Conservation (phyloP, 179 eudicot species). For the Silene vulgaris region DNA sequence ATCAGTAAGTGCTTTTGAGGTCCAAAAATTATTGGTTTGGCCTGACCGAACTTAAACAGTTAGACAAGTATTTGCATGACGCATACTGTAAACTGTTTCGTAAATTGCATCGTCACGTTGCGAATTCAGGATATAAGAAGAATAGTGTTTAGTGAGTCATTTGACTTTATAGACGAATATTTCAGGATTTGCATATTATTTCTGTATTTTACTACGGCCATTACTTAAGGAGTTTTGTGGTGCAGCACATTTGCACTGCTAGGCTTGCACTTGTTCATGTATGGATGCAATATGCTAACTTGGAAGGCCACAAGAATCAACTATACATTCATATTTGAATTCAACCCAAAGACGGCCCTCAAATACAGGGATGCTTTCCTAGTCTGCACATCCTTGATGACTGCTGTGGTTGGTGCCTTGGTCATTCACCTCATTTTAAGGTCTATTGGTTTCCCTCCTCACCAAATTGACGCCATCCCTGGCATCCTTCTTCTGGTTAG, state of each 20-base stretch:
- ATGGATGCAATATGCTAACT: slow-evolving; percentile 82
- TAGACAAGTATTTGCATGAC: background rate
- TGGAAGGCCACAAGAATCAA: slow-evolving; percentile 89
- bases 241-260: slow-evolving; percentile 92
- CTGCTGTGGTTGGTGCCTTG: slow-evolving; percentile 72
- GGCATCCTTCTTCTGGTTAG: slow-evolving; percentile 74
- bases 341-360: slow-evolving; percentile 63
- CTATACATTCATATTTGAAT: slow-evolving; percentile 84
- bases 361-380: slow-evolving; percentile 83
- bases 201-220: background rate
- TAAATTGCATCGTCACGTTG: too few species aligned
- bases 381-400: slow-evolving; percentile 73
- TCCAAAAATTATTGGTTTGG: background rate
- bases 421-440: slow-evolving; percentile 72
- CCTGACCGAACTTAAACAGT: too few species aligned
- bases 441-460: slow-evolving; percentile 52
- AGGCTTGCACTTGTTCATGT: slow-evolving; percentile 90
- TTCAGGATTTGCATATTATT: background rate
- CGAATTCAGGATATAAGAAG: too few species aligned
- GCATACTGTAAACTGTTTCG: too few species aligned
- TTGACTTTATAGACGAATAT: too few species aligned
- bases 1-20: background rate
- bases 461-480: slow-evolving; percentile 64
- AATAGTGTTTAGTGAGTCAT: too few species aligned
- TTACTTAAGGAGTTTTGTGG: background rate